Evolutionary conservation across 768 basidiomycete genomes (phyloP), one percentile per base, ranked within the genome.

Genomic region (Amanita subjunquillea): DNA sequence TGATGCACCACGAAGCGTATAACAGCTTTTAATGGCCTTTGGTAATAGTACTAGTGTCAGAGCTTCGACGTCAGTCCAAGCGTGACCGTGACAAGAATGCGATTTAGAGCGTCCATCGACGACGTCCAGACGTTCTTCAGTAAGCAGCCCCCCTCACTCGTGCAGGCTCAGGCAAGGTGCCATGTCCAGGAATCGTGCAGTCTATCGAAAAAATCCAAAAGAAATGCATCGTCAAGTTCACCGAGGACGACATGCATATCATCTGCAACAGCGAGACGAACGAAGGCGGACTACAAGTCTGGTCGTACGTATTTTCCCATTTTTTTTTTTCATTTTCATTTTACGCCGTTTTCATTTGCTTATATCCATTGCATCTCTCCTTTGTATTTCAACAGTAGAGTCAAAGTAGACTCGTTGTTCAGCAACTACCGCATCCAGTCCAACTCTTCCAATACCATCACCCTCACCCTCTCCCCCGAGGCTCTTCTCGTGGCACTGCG

Each of bases 221-320:
- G 66, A 82, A 74, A 72, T 91, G 87, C 58, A 82, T 89, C 53
- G 80, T 93, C 63, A 83, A 83, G 65, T 87, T 91, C 60, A 81
- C 80, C 0, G 82, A 85, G 60, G 72, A 71, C 12, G 79, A 78
- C 36, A 83, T 92, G 73, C 82, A 83, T 55, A 80, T 93, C 54
- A 91, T 94, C 51, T 93, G 91, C 71, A 84, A 85, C 54, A 78
- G 73, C 47, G 87, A 90, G 50, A 77, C 79, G 37, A 85, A 82
- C 58, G 87, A 90, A 59, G 88, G 87, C 0, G 88, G 88, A 3
- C 82, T 91, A 3, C 91, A 93, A 64, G 88, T 93, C 48, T 93
- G 91, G 91, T 72, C 72, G 69, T 73, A 46, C 40, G 66, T 56
- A 20, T 37, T 43, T n/a, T n/a, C 36, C 15, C 8, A 51, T 29